Evolutionary conservation across 2,329 filamentous ascomycete genomes (phyloP), one percentile per base, ranked within the genome.

Genomic region (Acarospora socialis): DNA sequence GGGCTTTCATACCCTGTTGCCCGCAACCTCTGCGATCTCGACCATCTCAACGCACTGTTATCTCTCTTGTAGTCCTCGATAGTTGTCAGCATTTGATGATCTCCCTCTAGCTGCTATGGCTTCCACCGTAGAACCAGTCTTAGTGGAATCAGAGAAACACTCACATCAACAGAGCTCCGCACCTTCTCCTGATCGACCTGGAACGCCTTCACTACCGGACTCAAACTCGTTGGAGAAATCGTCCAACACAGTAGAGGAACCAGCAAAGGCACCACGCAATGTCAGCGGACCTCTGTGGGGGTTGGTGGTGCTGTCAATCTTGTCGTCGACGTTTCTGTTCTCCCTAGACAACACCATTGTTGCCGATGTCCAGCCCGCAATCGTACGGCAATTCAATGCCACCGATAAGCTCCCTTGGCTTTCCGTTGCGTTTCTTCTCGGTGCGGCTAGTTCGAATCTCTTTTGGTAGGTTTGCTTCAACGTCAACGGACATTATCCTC

Each of bases 271-370:
- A 23, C 42, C 42, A 9, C 41, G 48, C 36, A 41, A 48, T 30
- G 47, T 51, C 16, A 37, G 31, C 10, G 45, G 47, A 2, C 37
- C 44, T 33, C 48, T 39, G 40, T 54, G 51, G 50, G 31, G 20
- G 14, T 23, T 36, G 2, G n/a, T n/a, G n/a, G 35, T 39, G 5
- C 27, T 49, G 0, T 46, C 48, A 14, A 33, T 56, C 2, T 51
- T 55, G 21, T 43, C 52, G 1, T 65, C 49, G 4, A 56, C 60
- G 12, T 47, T 50, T n/a, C 41, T 53, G 10, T 54, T 45, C 32
- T 46, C 46, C 6, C 39, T 55, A 2, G 53, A 56, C 4, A 68
- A 64, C 0, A 68, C 67, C 2, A 65, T 68, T 5, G 50, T 61
- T 15, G 56, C 66, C 3, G 63, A 64, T 39, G 55, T 61, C 2